These are phyloP conservation scores for Aspergillus japonicus DNA, from an alignment of 2,329 filamentous ascomycete genomes.

Conservation along the genomic window DNA sequence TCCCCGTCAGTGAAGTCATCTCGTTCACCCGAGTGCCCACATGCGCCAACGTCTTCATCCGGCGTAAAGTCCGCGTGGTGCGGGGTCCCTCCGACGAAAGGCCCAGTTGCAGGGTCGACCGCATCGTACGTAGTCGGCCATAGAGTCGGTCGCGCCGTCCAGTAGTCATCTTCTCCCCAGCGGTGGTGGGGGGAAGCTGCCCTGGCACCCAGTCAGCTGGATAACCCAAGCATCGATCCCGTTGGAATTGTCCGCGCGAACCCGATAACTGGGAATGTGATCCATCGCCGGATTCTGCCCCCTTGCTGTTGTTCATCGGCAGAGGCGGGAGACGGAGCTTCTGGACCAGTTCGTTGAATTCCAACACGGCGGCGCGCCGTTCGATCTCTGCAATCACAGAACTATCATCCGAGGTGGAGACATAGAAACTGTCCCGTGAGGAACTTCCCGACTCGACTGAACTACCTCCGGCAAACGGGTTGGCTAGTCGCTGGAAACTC, in stretches of 20 bases:
- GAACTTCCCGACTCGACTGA: constrained; percentile 18
- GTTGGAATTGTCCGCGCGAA: background rate
- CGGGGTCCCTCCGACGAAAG: constrained; percentile 15
- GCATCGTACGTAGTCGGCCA: constrained; percentile 35
- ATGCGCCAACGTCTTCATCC: constrained; percentile 41
- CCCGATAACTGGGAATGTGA: constrained; percentile 3
- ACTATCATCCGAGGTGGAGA: constrained; percentile 22
- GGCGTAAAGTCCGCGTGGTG: constrained; percentile 30
- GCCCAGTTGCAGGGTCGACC: constrained; percentile 33
- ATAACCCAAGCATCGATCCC: background rate
- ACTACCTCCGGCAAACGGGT: constrained; percentile 5
- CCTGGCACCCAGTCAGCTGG: constrained; percentile 1
- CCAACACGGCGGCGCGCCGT: constrained; percentile 23
- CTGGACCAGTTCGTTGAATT: constrained; percentile 33
- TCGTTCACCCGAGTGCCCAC: constrained; percentile 27
- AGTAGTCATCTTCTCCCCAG: constrained; percentile 5
- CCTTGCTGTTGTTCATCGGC: constrained; percentile 10
- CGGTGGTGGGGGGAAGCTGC: background rate
- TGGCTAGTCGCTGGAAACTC: background rate
- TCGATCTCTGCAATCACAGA: constrained; percentile 25
- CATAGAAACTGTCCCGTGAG: constrained; percentile 22
- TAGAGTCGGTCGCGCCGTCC: constrained; percentile 25
- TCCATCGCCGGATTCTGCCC: background rate
- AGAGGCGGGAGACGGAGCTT: constrained; percentile 24
- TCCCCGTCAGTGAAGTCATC: constrained; percentile 38